Evolutionary conservation across 2,329 filamentous ascomycete genomes (phyloP), one percentile per base, ranked within the genome.

Genomic region (Aspergillus eucalypticola): DNA sequence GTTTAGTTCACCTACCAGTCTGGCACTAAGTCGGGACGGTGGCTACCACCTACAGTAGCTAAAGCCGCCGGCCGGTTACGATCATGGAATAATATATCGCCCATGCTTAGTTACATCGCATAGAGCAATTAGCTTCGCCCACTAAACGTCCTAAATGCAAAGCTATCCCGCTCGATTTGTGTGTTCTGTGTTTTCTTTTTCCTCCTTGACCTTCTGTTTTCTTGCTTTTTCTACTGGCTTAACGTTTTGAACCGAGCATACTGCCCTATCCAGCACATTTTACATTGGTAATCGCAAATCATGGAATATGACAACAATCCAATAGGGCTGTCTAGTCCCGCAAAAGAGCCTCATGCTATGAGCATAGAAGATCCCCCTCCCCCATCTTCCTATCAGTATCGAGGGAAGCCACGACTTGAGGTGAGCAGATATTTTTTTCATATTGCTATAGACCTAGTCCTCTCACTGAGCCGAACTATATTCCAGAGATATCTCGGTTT

Each of bases 401-500:
- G 32, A 49, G 17, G 41, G 8, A 56, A 49, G 2, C 54, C 54
- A 25, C 54, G 54, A 11, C 54, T 56, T 23, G 54, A 56, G 54
- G 54, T 56, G 21, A 19, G 54, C 32, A 50, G 0, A 7, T 2
- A 29, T 1, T 8, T 8, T 8, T 6, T 29, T n/a, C n/a, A 3
- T 19, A 21, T 29, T 0, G 2, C 2, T 17, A 1, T 0, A 3
- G 11, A 19, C 13, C 27, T 2, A 39, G 6, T n/a, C 3, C 2
- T 6, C 7, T 11, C n/a, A 38, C 11, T 44, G 17, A 11, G 11
- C 3, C 3, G 10, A n/a, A 44, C 39, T 10, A 8, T 11, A 8
- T 17, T 17, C 2, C 15, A 57, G 62, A 44, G 60, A 48, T 63
- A 70, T 41, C 73, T 73, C 54, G 64, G 66, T 3, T 70, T 72